Conservation (phyloP, 2,329 filamentous ascomycete species). For the Stylonectria norvegica region DNA sequence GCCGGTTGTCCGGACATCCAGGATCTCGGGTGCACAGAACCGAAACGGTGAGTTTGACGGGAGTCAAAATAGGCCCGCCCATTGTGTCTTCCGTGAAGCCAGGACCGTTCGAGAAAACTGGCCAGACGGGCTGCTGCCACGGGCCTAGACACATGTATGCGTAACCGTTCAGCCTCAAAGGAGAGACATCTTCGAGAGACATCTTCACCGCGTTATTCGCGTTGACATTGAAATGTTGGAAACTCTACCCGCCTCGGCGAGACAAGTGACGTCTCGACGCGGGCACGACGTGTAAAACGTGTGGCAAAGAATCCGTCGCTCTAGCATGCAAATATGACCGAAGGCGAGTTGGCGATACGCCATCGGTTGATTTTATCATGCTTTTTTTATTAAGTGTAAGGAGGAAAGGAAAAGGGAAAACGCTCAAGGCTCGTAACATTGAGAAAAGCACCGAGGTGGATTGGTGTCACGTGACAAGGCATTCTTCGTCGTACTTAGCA, state of each 20-base stretch:
- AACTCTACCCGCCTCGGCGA: conserved; percentile 25
- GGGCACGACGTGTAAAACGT: conserved; percentile 12
- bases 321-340: conserved; percentile 62
- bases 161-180: too few relatives aligned
- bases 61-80: too few relatives aligned
- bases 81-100: too few relatives aligned
- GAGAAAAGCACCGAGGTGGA: conserved; percentile 1
- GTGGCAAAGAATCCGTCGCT: conserved; percentile 37
- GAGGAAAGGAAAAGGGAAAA: conserved; percentile 28
- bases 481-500: conserved; percentile 4
- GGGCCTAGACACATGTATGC: too few relatives aligned
- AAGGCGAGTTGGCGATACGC: conserved; percentile 47
- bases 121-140: too few relatives aligned
- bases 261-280: conserved; percentile 21
- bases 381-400: conserved; percentile 45
- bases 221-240: too few relatives aligned
- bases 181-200: too few relatives aligned
- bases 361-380: conserved; percentile 62
- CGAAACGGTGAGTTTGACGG: too few relatives aligned
- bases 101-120: too few relatives aligned
- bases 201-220: too few relatives aligned
- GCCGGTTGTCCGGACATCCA: too few relatives aligned
- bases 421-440: conserved; percentile 3
- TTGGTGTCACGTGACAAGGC: conserved; percentile 27
- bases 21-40: too few relatives aligned